Conservation (phyloP, 2,329 filamentous ascomycete genomes). For the Aureobasidium sp. region DNA sequence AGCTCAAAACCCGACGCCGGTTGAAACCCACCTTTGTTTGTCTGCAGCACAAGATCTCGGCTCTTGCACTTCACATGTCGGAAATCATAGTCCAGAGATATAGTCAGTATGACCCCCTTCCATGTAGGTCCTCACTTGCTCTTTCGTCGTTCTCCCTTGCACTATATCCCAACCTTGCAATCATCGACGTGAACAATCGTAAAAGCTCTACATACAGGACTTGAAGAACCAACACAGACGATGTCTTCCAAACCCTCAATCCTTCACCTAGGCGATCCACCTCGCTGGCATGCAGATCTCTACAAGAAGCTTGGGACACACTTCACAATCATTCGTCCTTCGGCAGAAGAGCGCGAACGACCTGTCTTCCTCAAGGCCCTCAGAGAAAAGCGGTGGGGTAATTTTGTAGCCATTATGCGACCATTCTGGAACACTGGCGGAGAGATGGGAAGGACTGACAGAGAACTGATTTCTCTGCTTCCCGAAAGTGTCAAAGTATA, state of each 20-base stretch:
- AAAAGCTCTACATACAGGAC: not conserved
- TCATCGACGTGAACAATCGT: not conserved
- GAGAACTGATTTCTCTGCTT: constrained; percentile 61
- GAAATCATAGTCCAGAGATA: constrained; percentile 17
- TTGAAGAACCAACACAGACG: not conserved
- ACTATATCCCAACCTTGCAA: not conserved
- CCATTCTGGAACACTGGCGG: constrained; percentile 72
- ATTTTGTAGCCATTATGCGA: constrained; percentile 56
- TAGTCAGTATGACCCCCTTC: not conserved
- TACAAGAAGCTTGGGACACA: constrained; percentile 40
- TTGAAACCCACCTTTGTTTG: not conserved
- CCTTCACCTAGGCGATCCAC: constrained; percentile 50
- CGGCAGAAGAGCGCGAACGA: constrained; percentile 39
- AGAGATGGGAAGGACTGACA: constrained; percentile 71
- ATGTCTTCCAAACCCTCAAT: constrained; percentile 39
- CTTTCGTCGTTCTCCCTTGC: not conserved
- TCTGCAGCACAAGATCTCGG: not conserved
- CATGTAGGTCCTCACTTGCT: not conserved
- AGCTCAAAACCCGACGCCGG: constrained; percentile 16
- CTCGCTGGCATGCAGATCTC: constrained; percentile 49
- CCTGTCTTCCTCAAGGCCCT: constrained; percentile 44
- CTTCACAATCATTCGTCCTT: constrained; percentile 44
- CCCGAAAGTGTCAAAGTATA: constrained; percentile 62
- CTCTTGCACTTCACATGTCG: not conserved
- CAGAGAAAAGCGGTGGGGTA: constrained; percentile 42